Evolutionary conservation across 352 stramenopile genomes (phyloP), one percentile per base, ranked within the genome.

Genomic region (Globisporangium apiculatum): DNA sequence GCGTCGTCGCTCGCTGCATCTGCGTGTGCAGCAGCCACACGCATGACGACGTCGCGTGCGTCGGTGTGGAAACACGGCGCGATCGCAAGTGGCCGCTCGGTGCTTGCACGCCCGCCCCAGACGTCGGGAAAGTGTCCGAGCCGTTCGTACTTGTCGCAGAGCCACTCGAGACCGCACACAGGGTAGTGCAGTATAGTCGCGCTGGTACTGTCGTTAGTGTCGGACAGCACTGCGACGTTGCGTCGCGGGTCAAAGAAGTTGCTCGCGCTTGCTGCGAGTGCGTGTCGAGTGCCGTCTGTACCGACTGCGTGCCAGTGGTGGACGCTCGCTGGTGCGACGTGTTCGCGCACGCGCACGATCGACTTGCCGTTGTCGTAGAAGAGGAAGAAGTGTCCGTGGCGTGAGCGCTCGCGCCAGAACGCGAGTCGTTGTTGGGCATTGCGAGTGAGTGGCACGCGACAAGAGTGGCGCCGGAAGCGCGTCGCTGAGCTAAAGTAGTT

Each of bases 291-390:
- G 24, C 24, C 24, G 24, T 31, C 24, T 31, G 24, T 3, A 31
- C 24, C 24, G 3, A 51, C 12, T 38, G 18, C 1, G 9, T 42
- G 61, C 68, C 71, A 79, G 36, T 76, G 66, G 50, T 79, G 71
- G 8, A 79, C 71, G 46, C 71, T 79, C 9, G 61, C 40, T 3
- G 70, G 67, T 3, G 53, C 10, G 3, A 58, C 15, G 7, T 55
- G 14, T 7, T 18, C 40, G 7, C 54, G 57, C 1, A 79, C 60
- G n/a, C 68, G 68, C 7, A 75, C 71, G 14, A 76, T 53, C 12
- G 71, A 66, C 42, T 79, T 79, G 42, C 68, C 71, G 36, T 76
- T 79, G 60, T 79, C 71, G 66, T 79, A 79, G 47, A 72, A 79
- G 8, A 76, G 61, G 48, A 79, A 79, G 47, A 69, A 79, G 59